phyloP scores from a whole-genome alignment of 164 flowering plant species.

The Vitis labrusca region DNA sequence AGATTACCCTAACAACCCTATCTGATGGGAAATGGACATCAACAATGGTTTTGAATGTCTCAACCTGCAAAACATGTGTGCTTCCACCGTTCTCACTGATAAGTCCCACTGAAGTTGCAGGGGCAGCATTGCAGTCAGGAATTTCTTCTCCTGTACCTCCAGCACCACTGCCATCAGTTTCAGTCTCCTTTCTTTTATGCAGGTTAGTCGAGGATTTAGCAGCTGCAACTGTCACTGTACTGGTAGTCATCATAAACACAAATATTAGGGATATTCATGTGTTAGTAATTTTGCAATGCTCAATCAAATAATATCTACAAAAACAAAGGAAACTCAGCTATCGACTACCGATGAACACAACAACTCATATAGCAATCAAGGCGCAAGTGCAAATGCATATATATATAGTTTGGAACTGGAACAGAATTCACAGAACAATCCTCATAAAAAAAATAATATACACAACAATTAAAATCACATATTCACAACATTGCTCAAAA shows the following conservation, averaged over 20 bases:
- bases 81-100: constrained; percentile 34
- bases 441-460: background rate
- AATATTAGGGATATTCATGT: background rate
- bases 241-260: constrained; percentile 3
- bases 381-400: too few species aligned
- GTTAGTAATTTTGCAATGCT: constrained; percentile 3
- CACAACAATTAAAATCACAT: background rate
- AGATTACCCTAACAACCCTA: background rate
- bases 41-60: background rate
- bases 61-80: constrained; percentile 18
- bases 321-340: background rate
- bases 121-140: constrained; percentile 14
- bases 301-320: background rate
- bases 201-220: constrained; percentile 7
- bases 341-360: background rate
- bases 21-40: background rate
- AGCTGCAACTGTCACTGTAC: constrained; percentile 14
- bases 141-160: constrained; percentile 9
- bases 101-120: constrained; percentile 23
- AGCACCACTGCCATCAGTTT: constrained; percentile 9
- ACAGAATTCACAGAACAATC: too few species aligned
- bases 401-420: too few species aligned
- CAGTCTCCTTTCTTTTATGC: constrained; percentile 13
- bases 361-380: too few species aligned
- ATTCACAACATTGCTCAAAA: background rate